Evolutionary conservation across 768 basidiomycete species (phyloP).

Genomic region (Boletus rubescentipes): DNA sequence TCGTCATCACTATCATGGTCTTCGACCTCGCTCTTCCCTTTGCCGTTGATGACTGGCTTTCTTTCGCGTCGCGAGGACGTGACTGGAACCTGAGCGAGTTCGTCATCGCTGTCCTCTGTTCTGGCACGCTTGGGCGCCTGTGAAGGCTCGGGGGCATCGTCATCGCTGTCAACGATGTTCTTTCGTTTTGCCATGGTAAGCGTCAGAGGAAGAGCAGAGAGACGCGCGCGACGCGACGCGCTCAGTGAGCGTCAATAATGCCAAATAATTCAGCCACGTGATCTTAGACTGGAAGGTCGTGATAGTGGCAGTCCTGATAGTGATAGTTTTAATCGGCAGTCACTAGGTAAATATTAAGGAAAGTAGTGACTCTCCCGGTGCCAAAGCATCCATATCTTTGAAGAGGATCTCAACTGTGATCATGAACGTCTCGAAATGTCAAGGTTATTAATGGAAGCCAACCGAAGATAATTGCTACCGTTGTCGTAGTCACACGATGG

Average conservation of each 20-base stretch:
- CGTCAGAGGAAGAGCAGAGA: neutral
- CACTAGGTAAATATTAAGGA: too few species aligned
- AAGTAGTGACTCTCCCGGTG: too few species aligned
- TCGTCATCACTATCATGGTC: constrained; percentile 31
- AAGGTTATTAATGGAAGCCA: neutral
- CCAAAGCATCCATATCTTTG: too few species aligned
- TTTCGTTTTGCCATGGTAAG: constrained; percentile 56
- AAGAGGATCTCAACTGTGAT: too few species aligned
- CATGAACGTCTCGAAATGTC: neutral
- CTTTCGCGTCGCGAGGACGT: constrained; percentile 24
- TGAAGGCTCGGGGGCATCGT: constrained; percentile 32
- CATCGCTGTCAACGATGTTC: constrained; percentile 43
- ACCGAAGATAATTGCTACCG: neutral
- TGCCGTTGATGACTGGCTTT: constrained; percentile 31
- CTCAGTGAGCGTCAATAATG: constrained; percentile 11
- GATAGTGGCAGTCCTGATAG: too few species aligned
- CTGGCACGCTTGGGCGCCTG: constrained; percentile 46
- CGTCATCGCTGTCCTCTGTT: constrained; percentile 41
- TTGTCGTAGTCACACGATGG: constrained; percentile 17
- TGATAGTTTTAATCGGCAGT: too few species aligned
- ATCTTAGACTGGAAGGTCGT: neutral
- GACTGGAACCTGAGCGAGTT: constrained; percentile 23
- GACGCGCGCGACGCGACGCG: constrained; percentile 31
- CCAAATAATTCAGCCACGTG: constrained; percentile 23
- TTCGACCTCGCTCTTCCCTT: constrained; percentile 31